These are phyloP conservation scores for Hypholoma fasciculare DNA, from an alignment of 768 basidiomycete species.

Conservation along the genomic window DNA sequence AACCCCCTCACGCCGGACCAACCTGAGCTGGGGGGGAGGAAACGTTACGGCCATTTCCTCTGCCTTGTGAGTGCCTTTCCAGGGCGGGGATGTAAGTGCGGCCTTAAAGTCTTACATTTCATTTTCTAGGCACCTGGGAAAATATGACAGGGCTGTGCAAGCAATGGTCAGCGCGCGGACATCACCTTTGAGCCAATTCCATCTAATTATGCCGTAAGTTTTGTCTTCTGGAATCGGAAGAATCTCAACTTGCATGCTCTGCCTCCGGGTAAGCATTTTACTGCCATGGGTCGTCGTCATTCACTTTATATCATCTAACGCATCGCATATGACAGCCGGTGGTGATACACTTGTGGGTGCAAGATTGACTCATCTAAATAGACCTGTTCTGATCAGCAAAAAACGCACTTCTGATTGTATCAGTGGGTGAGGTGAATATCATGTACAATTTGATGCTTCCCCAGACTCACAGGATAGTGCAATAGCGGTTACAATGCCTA, in stretches of 20 bases:
- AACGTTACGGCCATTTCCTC: conserved; percentile 57
- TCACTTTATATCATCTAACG: too few relatives aligned
- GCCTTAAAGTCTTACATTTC: not conserved
- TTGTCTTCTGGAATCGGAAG: not conserved
- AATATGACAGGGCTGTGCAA: conserved; percentile 26
- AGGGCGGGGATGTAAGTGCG: not conserved
- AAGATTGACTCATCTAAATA: too few relatives aligned
- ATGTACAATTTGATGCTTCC: not conserved
- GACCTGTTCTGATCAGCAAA: not conserved
- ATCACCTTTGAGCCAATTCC: conserved; percentile 64
- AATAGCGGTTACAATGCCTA: conserved; percentile 60
- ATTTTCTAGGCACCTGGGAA: conserved; percentile 12
- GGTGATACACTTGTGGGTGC: conserved; percentile 42
- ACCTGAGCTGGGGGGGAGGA: conserved; percentile 48
- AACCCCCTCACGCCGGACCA: conserved; percentile 56
- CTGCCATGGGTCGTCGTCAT: not conserved
- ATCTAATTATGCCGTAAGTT: conserved; percentile 52
- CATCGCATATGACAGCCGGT: conserved; percentile 25
- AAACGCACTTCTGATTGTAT: not conserved
- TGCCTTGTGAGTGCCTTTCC: conserved; percentile 28
- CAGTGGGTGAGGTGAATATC: conserved; percentile 38
- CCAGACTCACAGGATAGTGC: not conserved
- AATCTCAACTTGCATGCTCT: conserved; percentile 39
- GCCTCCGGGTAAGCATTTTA: conserved; percentile 27
- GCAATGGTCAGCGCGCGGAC: conserved; percentile 53